These are phyloP conservation scores for Apiotrichum akiyoshidainum DNA, from an alignment of 1,284 basidiomycete genomes.

Conservation along the genomic window DNA sequence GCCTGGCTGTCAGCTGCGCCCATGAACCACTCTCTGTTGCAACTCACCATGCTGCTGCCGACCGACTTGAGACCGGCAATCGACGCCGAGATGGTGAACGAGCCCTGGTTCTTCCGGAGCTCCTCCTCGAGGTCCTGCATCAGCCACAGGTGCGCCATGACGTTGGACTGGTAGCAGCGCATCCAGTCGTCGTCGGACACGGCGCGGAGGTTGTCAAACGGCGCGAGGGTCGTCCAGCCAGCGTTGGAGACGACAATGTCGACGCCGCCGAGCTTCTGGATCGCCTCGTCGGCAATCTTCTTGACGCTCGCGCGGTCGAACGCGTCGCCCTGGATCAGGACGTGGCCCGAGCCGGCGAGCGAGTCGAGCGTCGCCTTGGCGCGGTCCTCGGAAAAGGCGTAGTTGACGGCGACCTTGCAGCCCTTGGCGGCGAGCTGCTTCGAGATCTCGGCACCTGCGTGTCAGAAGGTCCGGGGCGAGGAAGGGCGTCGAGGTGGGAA, in stretches of 20 bases:
- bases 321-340: constrained; percentile 25
- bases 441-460: constrained; percentile 21
- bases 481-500: too few relatives aligned
- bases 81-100: constrained; percentile 23
- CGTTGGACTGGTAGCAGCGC: constrained; percentile 25
- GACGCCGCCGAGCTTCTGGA: constrained; percentile 22
- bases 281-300: constrained; percentile 14
- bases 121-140: constrained; percentile 25
- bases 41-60: constrained; percentile 30
- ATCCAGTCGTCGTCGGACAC: constrained; percentile 25
- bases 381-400: constrained; percentile 20
- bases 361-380: constrained; percentile 20
- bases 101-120: constrained; percentile 22
- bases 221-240: constrained; percentile 26
- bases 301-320: constrained; percentile 24
- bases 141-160: constrained; percentile 28
- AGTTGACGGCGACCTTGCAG: constrained; percentile 27
- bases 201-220: constrained; percentile 23
- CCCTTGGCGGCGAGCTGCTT: constrained; percentile 21
- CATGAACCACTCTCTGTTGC: neutral
- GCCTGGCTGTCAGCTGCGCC: neutral
- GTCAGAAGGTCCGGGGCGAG: too few relatives aligned
- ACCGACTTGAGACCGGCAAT: constrained; percentile 23
- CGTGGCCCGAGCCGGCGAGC: constrained; percentile 20
- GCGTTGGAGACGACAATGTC: constrained; percentile 27